Evolutionary conservation across 805 yeast species (phyloP).

Genomic region (Teunomyces pallodes): DNA sequence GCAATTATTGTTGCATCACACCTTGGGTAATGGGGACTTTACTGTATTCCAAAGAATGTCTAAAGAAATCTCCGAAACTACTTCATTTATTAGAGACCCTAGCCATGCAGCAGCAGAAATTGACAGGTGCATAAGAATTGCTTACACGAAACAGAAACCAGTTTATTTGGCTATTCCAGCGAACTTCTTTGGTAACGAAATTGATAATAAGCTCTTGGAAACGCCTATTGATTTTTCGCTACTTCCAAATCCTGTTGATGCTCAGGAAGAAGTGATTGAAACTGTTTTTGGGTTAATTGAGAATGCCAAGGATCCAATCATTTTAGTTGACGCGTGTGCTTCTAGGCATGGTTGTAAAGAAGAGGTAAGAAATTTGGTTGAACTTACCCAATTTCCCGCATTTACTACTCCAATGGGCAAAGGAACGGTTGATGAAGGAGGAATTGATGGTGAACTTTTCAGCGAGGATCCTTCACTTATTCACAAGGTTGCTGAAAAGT

Average conservation of each 20-base stretch:
- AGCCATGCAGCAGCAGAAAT: conserved; percentile 65
- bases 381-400: conserved; percentile 72
- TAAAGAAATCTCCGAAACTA: conserved; percentile 63
- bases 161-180: conserved; percentile 83
- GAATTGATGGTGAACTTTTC: conserved; percentile 26
- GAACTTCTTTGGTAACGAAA: conserved; percentile 66
- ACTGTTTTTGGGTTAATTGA: conserved; percentile 48
- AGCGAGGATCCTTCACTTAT: conserved; percentile 25
- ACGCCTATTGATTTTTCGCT: conserved; percentile 63
- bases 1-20: conserved; percentile 75
- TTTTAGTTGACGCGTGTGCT: conserved; percentile 86
- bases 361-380: conserved; percentile 63
- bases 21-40: conserved; percentile 81
- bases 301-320: conserved; percentile 64
- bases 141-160: conserved; percentile 72
- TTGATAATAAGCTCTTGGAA: conserved; percentile 55
- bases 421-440: conserved; percentile 67
- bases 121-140: conserved; percentile 72
- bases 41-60: conserved; percentile 80
- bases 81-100: conserved; percentile 62
- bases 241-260: conserved; percentile 41
- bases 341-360: conserved; percentile 66
- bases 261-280: conserved; percentile 37
- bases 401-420: conserved; percentile 92
- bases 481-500: conserved; percentile 19